Evolutionary conservation across 495 filamentous ascomycete genomes (phyloP).

Genomic region (Tricharina praecox): DNA sequence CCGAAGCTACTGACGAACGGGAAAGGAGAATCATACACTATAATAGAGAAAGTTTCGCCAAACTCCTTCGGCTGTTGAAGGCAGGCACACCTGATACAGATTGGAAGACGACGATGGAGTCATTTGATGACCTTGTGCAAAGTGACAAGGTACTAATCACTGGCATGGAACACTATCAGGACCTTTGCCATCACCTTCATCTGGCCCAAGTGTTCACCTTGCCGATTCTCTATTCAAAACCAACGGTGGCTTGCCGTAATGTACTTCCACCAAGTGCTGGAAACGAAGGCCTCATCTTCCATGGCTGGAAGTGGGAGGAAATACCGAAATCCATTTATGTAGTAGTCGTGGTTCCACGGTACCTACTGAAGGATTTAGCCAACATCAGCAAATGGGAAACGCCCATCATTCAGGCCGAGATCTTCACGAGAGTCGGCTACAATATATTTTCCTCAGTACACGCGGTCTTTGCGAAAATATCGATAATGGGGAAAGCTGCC

Average conservation of each 20-base stretch:
- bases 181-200: slow-evolving; percentile 19
- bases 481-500: neutral
- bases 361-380: no score
- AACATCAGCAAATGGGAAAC: neutral
- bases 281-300: no score
- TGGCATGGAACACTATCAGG: slow-evolving; percentile 23
- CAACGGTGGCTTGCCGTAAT: no score
- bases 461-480: slow-evolving; percentile 23
- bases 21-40: slow-evolving; percentile 20
- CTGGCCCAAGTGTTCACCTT: slow-evolving; percentile 20
- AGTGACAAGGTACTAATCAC: slow-evolving; percentile 19
- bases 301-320: no score
- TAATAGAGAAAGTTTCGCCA: slow-evolving; percentile 30
- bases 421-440: slow-evolving; percentile 13
- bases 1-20: neutral
- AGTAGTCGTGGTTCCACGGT: no score
- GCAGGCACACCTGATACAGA: slow-evolving; percentile 13
- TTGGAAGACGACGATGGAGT: slow-evolving; percentile 27
- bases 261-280: no score
- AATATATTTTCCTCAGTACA: slow-evolving; percentile 26
- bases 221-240: no score
- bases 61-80: slow-evolving; percentile 27
- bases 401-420: slow-evolving; percentile 2
- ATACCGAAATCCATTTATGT: no score
- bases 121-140: slow-evolving; percentile 22